Conservation (phyloP, 2,329 filamentous ascomycete species). For the Passalora sequoiae region DNA sequence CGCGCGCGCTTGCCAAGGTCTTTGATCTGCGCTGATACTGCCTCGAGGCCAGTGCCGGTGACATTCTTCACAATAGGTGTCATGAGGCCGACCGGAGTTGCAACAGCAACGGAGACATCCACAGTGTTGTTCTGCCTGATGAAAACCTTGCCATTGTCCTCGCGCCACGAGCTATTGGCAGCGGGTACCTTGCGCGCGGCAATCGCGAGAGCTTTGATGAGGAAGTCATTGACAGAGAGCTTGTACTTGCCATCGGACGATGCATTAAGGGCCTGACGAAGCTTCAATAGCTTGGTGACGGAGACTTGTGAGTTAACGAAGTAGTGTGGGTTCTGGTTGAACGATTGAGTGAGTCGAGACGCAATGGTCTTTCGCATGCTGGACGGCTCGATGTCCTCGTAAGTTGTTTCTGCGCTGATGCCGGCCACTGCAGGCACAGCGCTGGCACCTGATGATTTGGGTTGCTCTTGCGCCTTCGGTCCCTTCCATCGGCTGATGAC, state of each 20-base stretch:
- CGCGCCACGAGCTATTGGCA: constrained; percentile 90
- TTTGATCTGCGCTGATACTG: constrained; percentile 86
- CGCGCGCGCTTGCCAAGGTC: constrained; percentile 93
- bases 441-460: constrained; percentile 49
- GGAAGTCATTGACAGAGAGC: constrained; percentile 99
- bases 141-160: constrained; percentile 64
- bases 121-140: constrained; percentile 92
- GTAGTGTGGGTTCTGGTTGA: constrained; percentile 95
- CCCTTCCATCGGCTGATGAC: constrained; percentile 83
- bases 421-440: constrained; percentile 45
- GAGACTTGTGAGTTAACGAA: constrained; percentile 89
- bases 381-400: constrained; percentile 76
- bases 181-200: constrained; percentile 90
- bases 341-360: constrained; percentile 79
- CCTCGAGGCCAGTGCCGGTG: constrained; percentile 77
- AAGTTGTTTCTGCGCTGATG: constrained; percentile 57
- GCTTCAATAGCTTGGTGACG: constrained; percentile 91
- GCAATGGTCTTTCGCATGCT: constrained; percentile 99
- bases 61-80: constrained; percentile 94
- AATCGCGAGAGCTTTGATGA: constrained; percentile 89
- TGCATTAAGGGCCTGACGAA: constrained; percentile 87
- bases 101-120: constrained; percentile 92
- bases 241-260: constrained; percentile 91
- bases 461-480: constrained; percentile 91
- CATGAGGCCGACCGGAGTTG: constrained; percentile 89